Evolutionary conservation across 2,329 filamentous ascomycete genomes (phyloP).

Genomic region (Fusarium musae): DNA sequence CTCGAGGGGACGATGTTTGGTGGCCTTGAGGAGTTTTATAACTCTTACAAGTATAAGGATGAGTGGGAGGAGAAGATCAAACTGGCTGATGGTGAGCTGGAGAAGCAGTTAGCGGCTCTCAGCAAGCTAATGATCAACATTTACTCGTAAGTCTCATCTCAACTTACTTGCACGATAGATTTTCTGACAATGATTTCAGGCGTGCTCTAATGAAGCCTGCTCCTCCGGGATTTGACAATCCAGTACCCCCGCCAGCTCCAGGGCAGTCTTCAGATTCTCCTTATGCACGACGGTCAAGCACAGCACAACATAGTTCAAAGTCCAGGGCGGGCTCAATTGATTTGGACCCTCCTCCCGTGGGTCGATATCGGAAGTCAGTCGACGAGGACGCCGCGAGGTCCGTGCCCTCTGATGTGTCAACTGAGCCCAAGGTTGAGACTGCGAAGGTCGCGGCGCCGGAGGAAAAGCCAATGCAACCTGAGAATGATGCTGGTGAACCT

Average conservation of each 20-base stretch:
- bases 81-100: slow-evolving; percentile 44
- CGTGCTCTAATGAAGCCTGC: slow-evolving; percentile 47
- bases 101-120: slow-evolving; percentile 44
- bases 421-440: background rate
- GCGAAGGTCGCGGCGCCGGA: fast-evolving
- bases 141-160: slow-evolving; percentile 44
- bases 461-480: background rate
- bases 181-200: background rate
- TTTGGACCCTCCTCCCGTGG: slow-evolving; percentile 30
- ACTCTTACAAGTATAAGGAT: slow-evolving; percentile 48
- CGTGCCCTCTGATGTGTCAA: background rate
- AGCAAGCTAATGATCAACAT: slow-evolving; percentile 49
- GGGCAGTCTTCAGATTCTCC: background rate
- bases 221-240: slow-evolving; percentile 26
- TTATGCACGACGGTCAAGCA: background rate
- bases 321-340: slow-evolving; percentile 6
- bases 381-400: background rate
- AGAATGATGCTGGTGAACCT: background rate
- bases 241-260: slow-evolving; percentile 27
- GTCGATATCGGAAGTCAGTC: background rate
- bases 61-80: slow-evolving; percentile 49
- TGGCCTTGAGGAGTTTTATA: slow-evolving; percentile 47
- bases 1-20: slow-evolving; percentile 34
- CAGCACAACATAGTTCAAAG: background rate
- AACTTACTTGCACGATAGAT: too few species aligned